A percentile compares a stretch with the other conserved stretches of the same genome.
Conservation (phyloP, 2,329 filamentous ascomycete species). For the Colletotrichum cordylinicola region DNA sequence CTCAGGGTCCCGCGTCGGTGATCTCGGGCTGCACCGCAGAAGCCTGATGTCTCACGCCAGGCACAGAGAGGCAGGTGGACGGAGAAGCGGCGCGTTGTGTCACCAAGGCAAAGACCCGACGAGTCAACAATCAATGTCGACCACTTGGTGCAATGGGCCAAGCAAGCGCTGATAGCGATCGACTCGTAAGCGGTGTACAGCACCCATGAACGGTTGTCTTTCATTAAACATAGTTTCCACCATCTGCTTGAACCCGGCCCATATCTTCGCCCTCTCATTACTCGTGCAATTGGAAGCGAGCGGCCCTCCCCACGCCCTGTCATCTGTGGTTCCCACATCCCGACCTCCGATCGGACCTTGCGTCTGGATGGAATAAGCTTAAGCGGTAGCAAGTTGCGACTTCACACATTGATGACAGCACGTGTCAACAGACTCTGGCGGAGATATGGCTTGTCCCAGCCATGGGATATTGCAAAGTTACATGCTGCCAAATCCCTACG, state of each 20-base stretch:
- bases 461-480: neutral
- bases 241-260: neutral
- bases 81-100: neutral
- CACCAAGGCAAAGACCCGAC: neutral
- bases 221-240: conserved; percentile 7
- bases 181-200: conserved; percentile 11
- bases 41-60: conserved; percentile 12
- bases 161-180: conserved; percentile 5
- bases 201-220: neutral
- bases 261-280: conserved; percentile 3
- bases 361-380: conserved; percentile 13
- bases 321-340: neutral
- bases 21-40: neutral
- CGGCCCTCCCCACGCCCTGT: neutral
- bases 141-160: neutral
- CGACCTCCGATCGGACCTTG: conserved; percentile 18
- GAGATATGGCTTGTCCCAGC: neutral
- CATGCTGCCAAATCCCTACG: neutral
- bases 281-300: neutral
- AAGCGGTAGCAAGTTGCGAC: neutral
- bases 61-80: conserved; percentile 9
- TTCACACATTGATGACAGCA: neutral
- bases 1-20: neutral
- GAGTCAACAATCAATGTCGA: neutral
- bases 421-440: neutral